Evolutionary conservation across 257 asterid species (phyloP).

Genomic region (Voacanga thouarsii): DNA sequence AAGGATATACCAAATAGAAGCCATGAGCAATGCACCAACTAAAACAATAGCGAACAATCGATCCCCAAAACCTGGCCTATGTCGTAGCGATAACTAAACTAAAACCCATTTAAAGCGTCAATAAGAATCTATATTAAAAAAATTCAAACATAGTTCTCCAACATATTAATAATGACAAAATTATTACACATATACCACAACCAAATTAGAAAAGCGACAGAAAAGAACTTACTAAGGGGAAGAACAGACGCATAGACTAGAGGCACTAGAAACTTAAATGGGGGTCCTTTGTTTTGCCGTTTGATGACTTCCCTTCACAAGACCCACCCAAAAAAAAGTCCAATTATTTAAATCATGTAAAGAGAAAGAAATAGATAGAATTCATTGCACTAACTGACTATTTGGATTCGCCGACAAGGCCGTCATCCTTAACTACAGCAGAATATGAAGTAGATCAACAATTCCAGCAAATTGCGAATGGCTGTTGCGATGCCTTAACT

Average conservation of each 20-base stretch:
- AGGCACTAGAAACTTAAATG: conserved; percentile 55
- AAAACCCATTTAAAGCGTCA: conserved; percentile 11
- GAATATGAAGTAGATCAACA: background rate
- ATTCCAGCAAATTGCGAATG: background rate
- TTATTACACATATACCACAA: background rate
- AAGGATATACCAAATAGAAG: conserved; percentile 65
- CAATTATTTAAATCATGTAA: conserved; percentile 12
- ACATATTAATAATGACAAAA: background rate
- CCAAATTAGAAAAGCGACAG: too few species aligned
- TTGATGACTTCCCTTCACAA: conserved; percentile 39
- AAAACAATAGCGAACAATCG: conserved; percentile 62
- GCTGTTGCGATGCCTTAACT: background rate
- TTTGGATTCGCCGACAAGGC: conserved; percentile 48
- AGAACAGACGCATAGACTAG: conserved; percentile 77
- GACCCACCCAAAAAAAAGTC: conserved; percentile 6
- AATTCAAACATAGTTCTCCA: background rate
- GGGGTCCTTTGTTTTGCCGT: conserved; percentile 60
- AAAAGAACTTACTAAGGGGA: conserved; percentile 60
- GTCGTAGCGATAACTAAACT: conserved; percentile 53
- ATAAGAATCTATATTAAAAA: background rate
- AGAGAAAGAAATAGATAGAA: conserved; percentile 5
- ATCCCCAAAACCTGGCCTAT: conserved; percentile 79
- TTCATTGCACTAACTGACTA: conserved; percentile 31
- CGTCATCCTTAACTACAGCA: conserved; percentile 25
- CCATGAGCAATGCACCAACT: conserved; percentile 84